Base-by-base conservation (phyloP, 768 basidiomycete genomes). In the Amanita jacksonii region DNA sequence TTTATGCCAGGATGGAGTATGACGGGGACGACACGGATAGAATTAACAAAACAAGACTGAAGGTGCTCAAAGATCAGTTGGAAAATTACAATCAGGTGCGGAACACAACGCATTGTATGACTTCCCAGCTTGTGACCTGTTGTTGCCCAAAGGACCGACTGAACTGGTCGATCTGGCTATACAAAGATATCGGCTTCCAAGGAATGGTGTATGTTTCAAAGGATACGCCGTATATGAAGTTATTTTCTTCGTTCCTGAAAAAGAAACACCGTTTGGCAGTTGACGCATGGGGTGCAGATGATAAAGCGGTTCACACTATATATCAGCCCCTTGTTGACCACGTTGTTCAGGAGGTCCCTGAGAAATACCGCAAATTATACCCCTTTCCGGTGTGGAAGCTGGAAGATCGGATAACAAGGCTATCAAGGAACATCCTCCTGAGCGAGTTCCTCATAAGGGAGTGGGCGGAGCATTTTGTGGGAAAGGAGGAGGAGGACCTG, bases 111-210 rank as follows among this genome's bases (percentile, higher is more conserved):
- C n/a, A n/a, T n/a, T 9, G 15, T 13, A 18, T 5, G 13, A 20
- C 7, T 13, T 8, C 5, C 5, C 15, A n/a, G 7, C 34, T 35
- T 35, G n/a, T 15, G 6, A 5, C 6, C 18, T 15, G 6, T 35
- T 7, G 18, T 7, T 35, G 15, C 5, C 34, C 15, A 39, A 43
- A 80, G 77, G 78, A 77, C 52, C 74, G 73, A 20, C 59, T 81
- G 44, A 78, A 76, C 56, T 88, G 85, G 85, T 79, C 81, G 0
- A 90, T 89, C 65, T 90, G 88, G 88, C 63, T 87, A 15, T 90
- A 85, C 73, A 90, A 84, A 53, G 82, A 85, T 53, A 82, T 85
- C 52, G 84, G 84, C n/a, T 83, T 81, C 70, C 82, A 86, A 62
- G 86, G 86, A 28, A 86, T 89, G 85, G 79, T 84, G 22, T 75